Percentiles rank a stretch among this genome's conserved stretches.
phyloP scores from a whole-genome alignment of 305 asterid genomes.

The Lippia alba region DNA sequence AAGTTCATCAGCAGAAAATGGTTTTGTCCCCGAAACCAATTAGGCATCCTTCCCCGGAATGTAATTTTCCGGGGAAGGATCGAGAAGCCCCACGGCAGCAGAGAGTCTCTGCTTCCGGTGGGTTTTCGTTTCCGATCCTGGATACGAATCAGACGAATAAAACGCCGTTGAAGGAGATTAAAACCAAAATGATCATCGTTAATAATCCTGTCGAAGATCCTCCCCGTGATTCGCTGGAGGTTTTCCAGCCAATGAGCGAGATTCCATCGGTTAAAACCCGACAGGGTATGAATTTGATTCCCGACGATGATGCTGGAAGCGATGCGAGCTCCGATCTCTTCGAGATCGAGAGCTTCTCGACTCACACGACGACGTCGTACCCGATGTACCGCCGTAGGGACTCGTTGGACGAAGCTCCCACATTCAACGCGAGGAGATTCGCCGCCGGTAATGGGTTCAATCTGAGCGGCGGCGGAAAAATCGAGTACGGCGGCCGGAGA shows the following conservation, averaged over 20 bases:
- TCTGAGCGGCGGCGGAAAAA: neutral
- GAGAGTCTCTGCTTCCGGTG: conserved; percentile 53
- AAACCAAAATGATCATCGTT: conserved; percentile 21
- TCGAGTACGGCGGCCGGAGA: conserved; percentile 34
- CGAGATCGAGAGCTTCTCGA: conserved; percentile 85
- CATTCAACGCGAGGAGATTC: conserved; percentile 50
- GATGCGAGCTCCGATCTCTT: conserved; percentile 91
- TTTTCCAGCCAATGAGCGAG: conserved; percentile 65
- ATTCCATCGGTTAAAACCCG: conserved; percentile 35
- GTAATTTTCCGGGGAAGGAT: conserved; percentile 17
- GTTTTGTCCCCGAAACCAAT: conserved; percentile 28
- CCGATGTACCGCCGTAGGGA: conserved; percentile 65
- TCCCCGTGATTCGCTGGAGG: conserved; percentile 65
- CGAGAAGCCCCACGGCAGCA: conserved; percentile 43
- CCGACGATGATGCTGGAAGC: conserved; percentile 67
- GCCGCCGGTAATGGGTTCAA: conserved; percentile 25
- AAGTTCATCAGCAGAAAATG: conserved; percentile 40
- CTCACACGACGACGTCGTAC: conserved; percentile 55
- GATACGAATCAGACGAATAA: conserved; percentile 32
- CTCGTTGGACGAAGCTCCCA: conserved; percentile 61
- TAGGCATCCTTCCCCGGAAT: conserved; percentile 27
- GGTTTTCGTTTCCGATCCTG: conserved; percentile 72
- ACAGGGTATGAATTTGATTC: conserved; percentile 25
- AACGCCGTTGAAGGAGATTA: conserved; percentile 18
- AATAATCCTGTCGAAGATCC: conserved; percentile 50